phyloP scores from a whole-genome alignment of 2,329 filamentous ascomycete genomes.

The Aspergillus texensis region DNA sequence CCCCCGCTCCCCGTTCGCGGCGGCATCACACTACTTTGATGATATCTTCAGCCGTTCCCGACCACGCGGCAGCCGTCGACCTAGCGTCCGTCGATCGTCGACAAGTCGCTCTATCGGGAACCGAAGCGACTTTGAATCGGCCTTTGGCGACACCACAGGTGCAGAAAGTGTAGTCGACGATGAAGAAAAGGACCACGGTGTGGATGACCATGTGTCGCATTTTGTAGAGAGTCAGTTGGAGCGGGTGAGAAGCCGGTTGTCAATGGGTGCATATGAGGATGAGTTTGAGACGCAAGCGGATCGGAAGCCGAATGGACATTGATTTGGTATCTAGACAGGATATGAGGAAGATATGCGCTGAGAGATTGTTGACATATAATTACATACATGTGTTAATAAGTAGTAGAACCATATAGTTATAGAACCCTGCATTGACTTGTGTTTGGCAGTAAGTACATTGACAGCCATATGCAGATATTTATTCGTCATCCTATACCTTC shows the following conservation, averaged over 20 bases:
- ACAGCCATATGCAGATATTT: not conserved
- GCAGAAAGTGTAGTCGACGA: slow-evolving; percentile 40
- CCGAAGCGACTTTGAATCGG: slow-evolving; percentile 73
- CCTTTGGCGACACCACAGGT: slow-evolving; percentile 35
- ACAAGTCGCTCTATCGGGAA: slow-evolving; percentile 81
- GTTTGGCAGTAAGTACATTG: not conserved
- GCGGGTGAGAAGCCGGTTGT: slow-evolving; percentile 65
- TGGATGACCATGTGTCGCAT: slow-evolving; percentile 72
- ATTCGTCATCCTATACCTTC: no score
- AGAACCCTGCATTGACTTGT: not conserved
- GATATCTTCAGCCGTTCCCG: slow-evolving; percentile 72
- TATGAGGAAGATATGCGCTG: not conserved
- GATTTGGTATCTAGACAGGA: not conserved
- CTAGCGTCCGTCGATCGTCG: slow-evolving; percentile 72
- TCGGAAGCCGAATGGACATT: slow-evolving; percentile 33
- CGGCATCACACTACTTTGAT: slow-evolving; percentile 93
- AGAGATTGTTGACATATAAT: not conserved
- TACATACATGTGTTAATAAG: not conserved
- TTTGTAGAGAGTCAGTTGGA: slow-evolving; percentile 83
- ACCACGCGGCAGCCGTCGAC: slow-evolving; percentile 48
- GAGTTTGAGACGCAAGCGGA: slow-evolving; percentile 65
- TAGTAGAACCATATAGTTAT: not conserved
- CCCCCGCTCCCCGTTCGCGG: slow-evolving; percentile 79
- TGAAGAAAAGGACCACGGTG: slow-evolving; percentile 33
- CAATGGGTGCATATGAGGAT: slow-evolving; percentile 57